Evolutionary conservation across 768 basidiomycete species (phyloP), one percentile per base, ranked within the genome.

Genomic region (Cystobasidium tubakii): DNA sequence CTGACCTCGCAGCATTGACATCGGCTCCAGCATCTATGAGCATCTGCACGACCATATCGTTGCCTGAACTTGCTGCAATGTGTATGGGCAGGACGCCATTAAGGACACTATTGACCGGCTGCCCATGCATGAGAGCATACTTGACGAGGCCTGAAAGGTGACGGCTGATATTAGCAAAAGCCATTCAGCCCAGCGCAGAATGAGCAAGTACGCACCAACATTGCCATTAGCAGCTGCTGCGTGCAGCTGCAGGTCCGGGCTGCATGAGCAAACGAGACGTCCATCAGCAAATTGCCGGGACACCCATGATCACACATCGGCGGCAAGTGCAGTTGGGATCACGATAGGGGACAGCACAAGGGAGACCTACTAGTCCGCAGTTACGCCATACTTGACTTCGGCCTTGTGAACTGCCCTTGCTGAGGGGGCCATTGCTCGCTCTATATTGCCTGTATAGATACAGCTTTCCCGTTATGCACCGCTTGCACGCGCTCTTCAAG

Each of bases 31-130:
- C 84, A 75, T 96, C 91, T 79, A 99, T 89, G 57, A 99, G 83
- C 76, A 94, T 85, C 78, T 87, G 86, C 46, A 98, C 92, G 54
- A 97, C 90, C 73, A 88, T 86, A 71, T 90, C 90, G 79, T 87
- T 90, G 1, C 96, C 96, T 27, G 91, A 91, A 0, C 92, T 90
- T 77, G 88, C 90, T 1, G 95, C 96, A 1, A 92, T 94, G 80
- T 99, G 96, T 10, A 99, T 85, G 1, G 96, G 94, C n/a, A 96
- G 87, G 1, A 99, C 90, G 42, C 96, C 96, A 80, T 95, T 91
- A 66, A 97, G 86, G 36, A 96, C 91, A 3, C 92, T 90, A 81
- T 99, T 97, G 81, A 95, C 88, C 12, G 96, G 95, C 79, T 98
- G 96, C 9, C 95, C 95, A 78, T 94, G 89, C 1, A 88, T 87